A percentile compares a stretch with the other conserved stretches of the same genome.
These are phyloP conservation scores for Croton setiger DNA, from an alignment of 441 rosid species.

Conservation along the genomic window DNA sequence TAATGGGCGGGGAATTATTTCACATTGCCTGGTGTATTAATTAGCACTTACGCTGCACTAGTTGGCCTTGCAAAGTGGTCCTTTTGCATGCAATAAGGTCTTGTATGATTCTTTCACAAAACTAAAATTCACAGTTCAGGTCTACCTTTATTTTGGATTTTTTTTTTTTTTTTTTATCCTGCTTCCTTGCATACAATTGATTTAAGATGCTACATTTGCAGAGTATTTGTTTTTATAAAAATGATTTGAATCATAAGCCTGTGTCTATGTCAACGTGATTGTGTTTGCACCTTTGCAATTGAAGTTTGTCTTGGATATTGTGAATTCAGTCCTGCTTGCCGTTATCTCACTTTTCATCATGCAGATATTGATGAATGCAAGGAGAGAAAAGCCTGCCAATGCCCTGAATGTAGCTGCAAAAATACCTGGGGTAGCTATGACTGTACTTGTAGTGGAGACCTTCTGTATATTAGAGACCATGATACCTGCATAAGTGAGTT, in stretches of 20 bases:
- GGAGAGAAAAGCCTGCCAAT: constrained; percentile 88
- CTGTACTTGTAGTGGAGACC: constrained; percentile 81
- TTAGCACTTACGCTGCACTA: neutral
- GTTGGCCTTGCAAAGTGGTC: neutral
- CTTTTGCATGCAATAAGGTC: neutral
- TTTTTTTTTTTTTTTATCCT: neutral
- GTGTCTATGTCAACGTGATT: neutral
- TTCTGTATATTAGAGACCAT: constrained; percentile 89
- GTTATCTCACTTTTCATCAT: constrained; percentile 4
- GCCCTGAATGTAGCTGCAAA: constrained; percentile 89
- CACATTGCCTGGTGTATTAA: neutral
- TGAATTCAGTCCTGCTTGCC: constrained; percentile 10
- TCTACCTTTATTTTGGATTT: neutral
- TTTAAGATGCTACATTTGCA: neutral
- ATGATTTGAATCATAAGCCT: neutral
- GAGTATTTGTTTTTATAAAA: neutral
- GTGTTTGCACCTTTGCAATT: neutral
- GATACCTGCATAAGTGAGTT: constrained; percentile 94
- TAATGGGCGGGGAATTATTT: neutral
- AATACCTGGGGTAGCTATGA: constrained; percentile 97
- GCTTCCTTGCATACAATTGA: neutral
- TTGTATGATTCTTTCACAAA: neutral
- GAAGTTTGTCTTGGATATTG: neutral
- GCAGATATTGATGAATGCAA: constrained; percentile 91
- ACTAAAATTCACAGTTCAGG: neutral